These are phyloP conservation scores for Euphorbia tirucalli DNA, from an alignment of 345 rosid species.

Conservation along the genomic window DNA sequence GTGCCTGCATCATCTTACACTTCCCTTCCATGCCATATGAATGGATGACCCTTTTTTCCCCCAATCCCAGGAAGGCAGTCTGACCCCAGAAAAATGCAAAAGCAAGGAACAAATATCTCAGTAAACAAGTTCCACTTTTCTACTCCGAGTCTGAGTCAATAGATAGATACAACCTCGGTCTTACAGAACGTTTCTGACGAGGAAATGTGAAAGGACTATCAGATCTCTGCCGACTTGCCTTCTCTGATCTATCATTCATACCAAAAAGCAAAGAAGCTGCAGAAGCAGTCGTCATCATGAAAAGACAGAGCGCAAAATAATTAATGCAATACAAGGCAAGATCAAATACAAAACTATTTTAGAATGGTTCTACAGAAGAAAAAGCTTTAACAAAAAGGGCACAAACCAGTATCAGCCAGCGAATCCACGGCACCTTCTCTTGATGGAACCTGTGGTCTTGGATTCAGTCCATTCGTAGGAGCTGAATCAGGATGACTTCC, in stretches of 20 bases:
- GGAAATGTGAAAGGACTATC: constrained; percentile 74
- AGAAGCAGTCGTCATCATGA: constrained; percentile 22
- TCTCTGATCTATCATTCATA: constrained; percentile 69
- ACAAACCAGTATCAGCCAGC: constrained; percentile 77
- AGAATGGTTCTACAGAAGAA: background rate
- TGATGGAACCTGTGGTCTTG: constrained; percentile 52
- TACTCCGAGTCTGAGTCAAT: constrained; percentile 79
- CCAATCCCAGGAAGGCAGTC: constrained; percentile 25
- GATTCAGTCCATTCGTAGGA: constrained; percentile 48
- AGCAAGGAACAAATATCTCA: constrained; percentile 9
- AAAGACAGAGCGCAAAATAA: background rate
- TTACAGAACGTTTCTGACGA: constrained; percentile 84
- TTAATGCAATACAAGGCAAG: constrained; percentile 3
- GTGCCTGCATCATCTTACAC: constrained; percentile 3
- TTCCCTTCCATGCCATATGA: background rate
- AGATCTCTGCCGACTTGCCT: constrained; percentile 62
- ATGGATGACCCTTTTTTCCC: constrained; percentile 13
- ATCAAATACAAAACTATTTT: background rate
- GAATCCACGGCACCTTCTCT: constrained; percentile 52
- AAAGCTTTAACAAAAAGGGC: constrained; percentile 22
- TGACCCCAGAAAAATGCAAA: constrained; percentile 10
- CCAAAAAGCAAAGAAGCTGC: constrained; percentile 85
- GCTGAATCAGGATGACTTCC: constrained; percentile 48
- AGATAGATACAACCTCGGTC: constrained; percentile 69
- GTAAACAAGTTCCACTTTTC: constrained; percentile 26